phyloP scores from a whole-genome alignment of 176 grass and related monocot genomes.

The Musa troglodytarum region DNA sequence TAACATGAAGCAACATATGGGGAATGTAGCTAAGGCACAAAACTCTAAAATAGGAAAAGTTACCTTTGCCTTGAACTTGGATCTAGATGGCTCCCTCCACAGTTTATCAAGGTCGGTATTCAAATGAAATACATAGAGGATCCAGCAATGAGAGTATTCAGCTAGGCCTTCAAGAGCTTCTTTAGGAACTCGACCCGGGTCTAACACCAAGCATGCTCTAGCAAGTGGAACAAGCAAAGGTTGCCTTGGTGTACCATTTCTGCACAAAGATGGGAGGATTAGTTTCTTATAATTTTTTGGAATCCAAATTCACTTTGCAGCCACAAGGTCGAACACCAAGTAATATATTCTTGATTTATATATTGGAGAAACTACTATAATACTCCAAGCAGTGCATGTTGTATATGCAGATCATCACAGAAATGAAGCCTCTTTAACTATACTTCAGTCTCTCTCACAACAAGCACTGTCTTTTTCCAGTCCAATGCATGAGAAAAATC shows the following conservation, averaged over 20 bases:
- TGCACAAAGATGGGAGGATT: conserved; percentile 7
- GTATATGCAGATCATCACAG: too few species aligned
- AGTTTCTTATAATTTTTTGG: not conserved
- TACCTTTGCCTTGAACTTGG: conserved; percentile 91
- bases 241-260: conserved; percentile 89
- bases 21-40: conserved; percentile 9
- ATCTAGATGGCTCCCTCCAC: conserved; percentile 80
- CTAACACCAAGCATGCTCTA: conserved; percentile 53
- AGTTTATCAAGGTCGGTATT: conserved; percentile 90
- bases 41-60: conserved; percentile 5
- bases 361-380: not conserved
- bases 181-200: conserved; percentile 44
- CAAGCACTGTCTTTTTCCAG: not conserved
- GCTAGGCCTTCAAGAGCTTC: conserved; percentile 68
- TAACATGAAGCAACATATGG: conserved; percentile 13
- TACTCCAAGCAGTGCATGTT: too few species aligned
- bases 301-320: not conserved
- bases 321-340: too few species aligned
- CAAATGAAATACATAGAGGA: conserved; percentile 88
- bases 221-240: conserved; percentile 79
- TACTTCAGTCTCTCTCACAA: conserved; percentile 2
- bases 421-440: not conserved
- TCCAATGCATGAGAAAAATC: not conserved
- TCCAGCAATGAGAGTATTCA: conserved; percentile 86
- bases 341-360: not conserved